phyloP scores from a whole-genome alignment of 768 basidiomycete species.

The Trametes sanguinea region DNA sequence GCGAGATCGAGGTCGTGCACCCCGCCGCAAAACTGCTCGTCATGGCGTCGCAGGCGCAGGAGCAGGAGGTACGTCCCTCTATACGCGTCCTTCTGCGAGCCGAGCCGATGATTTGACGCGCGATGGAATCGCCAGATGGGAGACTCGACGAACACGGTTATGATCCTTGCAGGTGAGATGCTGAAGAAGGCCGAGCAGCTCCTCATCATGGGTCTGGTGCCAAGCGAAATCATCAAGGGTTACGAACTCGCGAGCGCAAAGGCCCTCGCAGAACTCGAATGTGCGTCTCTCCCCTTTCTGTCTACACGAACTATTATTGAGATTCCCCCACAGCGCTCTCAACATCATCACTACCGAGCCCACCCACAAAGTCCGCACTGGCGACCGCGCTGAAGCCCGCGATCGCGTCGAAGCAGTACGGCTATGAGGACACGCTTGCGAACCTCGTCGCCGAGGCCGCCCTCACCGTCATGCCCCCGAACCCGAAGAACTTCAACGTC shows the following conservation, averaged over 20 bases:
- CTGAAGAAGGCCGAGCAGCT: slow-evolving; percentile 92
- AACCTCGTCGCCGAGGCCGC: slow-evolving; percentile 91
- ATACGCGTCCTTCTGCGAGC: not conserved
- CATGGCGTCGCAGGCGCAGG: slow-evolving; percentile 97
- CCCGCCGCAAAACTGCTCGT: slow-evolving; percentile 99
- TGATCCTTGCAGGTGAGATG: slow-evolving; percentile 94
- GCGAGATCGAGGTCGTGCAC: slow-evolving; percentile 97
- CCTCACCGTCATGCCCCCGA: slow-evolving; percentile 85
- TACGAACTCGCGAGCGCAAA: slow-evolving; percentile 90
- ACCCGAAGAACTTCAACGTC: slow-evolving; percentile 92
- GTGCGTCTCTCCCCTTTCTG: slow-evolving; percentile 51
- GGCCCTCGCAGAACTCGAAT: slow-evolving; percentile 85
- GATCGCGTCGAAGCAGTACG: slow-evolving; percentile 97
- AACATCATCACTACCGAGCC: slow-evolving; percentile 66
- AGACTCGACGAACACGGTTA: slow-evolving; percentile 92
- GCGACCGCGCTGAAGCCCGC: slow-evolving; percentile 81
- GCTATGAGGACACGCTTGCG: slow-evolving; percentile 82
- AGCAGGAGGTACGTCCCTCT: slow-evolving; percentile 71
- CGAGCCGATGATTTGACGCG: not conserved
- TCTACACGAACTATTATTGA: not conserved
- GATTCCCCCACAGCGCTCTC: slow-evolving; percentile 58
- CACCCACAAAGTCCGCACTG: slow-evolving; percentile 69
- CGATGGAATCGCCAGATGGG: slow-evolving; percentile 65
- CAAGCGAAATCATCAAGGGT: slow-evolving; percentile 92
- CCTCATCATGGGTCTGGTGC: slow-evolving; percentile 95